Percentiles rank a stretch among this genome's conserved stretches.
Evolutionary conservation across 345 rosid genomes (phyloP).

Genomic region (Combretum micranthum): DNA sequence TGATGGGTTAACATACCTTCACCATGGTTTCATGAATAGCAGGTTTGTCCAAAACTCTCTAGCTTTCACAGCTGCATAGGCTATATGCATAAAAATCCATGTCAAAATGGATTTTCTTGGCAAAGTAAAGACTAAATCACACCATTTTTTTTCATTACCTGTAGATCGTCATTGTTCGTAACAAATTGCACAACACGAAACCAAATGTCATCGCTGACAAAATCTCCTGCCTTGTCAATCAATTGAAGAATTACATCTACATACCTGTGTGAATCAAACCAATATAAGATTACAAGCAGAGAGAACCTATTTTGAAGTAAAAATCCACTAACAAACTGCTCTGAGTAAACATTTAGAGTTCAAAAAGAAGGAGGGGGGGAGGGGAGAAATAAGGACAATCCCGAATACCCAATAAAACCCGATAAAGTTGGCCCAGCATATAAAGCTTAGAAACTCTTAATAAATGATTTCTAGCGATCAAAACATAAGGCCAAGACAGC

Average conservation of each 20-base stretch:
- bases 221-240: constrained; percentile 99
- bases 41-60: constrained; percentile 86
- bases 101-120: constrained; percentile 17
- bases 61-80: constrained; percentile 95
- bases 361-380: too few species aligned
- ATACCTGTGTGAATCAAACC: constrained; percentile 48
- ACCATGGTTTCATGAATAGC: constrained; percentile 99
- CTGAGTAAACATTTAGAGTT: too few species aligned
- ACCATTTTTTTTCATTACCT: constrained; percentile 52
- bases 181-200: constrained; percentile 99
- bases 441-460: too few species aligned
- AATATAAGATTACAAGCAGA: constrained; percentile 9
- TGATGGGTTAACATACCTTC: constrained; percentile 52
- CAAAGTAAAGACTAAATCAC: constrained; percentile 4
- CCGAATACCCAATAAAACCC: too few species aligned
- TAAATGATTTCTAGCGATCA: too few species aligned
- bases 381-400: too few species aligned
- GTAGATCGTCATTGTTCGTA: constrained; percentile 96
- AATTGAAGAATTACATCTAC: constrained; percentile 98
- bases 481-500: too few species aligned
- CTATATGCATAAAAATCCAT: constrained; percentile 38
- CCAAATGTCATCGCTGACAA: constrained; percentile 99
- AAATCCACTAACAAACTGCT: background rate
- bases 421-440: too few species aligned
- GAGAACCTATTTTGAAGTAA: background rate